These are phyloP conservation scores for Globisporangium apiculatum DNA, from an alignment of 352 stramenopile genomes.

Conservation along the genomic window DNA sequence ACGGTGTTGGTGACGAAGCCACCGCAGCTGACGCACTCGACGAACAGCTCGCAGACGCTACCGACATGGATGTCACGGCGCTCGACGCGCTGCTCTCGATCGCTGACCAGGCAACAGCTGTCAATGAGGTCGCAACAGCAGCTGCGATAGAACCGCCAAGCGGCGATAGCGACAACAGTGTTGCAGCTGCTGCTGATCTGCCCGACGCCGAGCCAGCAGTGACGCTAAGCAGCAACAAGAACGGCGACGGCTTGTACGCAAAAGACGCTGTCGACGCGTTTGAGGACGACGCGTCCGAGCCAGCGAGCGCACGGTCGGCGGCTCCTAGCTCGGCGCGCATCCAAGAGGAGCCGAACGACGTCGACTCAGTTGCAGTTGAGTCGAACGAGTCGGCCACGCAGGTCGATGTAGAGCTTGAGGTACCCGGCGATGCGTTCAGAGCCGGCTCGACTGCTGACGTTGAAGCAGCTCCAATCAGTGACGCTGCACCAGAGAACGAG, in stretches of 20 bases:
- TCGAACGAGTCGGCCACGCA: no score
- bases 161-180: not conserved
- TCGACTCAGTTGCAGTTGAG: no score
- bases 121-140: not conserved
- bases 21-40: conserved; percentile 8
- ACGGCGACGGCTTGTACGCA: conserved; percentile 26
- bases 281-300: conserved; percentile 12
- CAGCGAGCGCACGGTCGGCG: not conserved
- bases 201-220: not conserved
- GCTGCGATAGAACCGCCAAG: not conserved
- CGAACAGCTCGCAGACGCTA: conserved; percentile 7
- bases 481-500: no score
- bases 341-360: no score
- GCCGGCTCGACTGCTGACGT: no score
- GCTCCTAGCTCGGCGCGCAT: not conserved
- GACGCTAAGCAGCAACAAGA: conserved; percentile 22
- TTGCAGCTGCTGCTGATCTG: no score
- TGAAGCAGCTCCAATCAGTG: no score
- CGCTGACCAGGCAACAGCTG: conserved; percentile 4
- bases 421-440: no score
- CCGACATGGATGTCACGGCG: not conserved
- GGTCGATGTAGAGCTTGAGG: no score
- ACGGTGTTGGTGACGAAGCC: conserved; percentile 27
- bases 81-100: conserved; percentile 12
- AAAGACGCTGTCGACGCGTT: conserved; percentile 27